Conservation (phyloP, 257 asterid genomes). For the Verbascum thapsus region DNA sequence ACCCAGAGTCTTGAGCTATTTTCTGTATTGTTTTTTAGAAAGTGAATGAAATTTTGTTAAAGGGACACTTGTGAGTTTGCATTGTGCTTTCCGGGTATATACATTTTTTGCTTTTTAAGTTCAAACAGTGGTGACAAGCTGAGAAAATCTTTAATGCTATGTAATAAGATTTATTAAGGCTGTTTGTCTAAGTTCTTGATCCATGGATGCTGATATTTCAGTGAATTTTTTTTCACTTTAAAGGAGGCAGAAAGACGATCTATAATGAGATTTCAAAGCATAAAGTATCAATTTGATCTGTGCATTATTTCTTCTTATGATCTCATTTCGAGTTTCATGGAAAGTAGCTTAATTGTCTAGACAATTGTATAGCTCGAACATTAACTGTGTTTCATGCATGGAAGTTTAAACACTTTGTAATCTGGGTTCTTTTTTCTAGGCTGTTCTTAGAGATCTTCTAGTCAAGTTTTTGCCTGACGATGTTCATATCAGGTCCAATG, state of each 20-base stretch:
- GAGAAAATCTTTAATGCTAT: not conserved
- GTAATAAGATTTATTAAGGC: not conserved
- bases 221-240: not conserved
- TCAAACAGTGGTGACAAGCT: not conserved
- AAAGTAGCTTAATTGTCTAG: too few relatives aligned
- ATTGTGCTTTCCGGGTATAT: too few relatives aligned
- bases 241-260: not conserved
- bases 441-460: slow-evolving; percentile 86
- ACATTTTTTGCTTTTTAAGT: not conserved
- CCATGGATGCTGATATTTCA: not conserved
- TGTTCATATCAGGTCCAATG: slow-evolving; percentile 76
- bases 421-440: slow-evolving; percentile 44
- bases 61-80: too few relatives aligned
- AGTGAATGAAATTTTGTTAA: too few relatives aligned
- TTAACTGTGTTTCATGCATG: not conserved
- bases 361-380: too few relatives aligned
- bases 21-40: not conserved
- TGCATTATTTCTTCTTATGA: not conserved
- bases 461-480: slow-evolving; percentile 76
- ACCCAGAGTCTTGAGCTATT: not conserved
- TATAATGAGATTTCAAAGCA: not conserved
- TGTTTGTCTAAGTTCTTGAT: not conserved
- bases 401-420: slow-evolving; percentile 26
- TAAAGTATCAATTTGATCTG: not conserved
- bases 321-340: not conserved